phyloP scores from a whole-genome alignment of 257 asterid species.

The Ocimum tenuiflorum region DNA sequence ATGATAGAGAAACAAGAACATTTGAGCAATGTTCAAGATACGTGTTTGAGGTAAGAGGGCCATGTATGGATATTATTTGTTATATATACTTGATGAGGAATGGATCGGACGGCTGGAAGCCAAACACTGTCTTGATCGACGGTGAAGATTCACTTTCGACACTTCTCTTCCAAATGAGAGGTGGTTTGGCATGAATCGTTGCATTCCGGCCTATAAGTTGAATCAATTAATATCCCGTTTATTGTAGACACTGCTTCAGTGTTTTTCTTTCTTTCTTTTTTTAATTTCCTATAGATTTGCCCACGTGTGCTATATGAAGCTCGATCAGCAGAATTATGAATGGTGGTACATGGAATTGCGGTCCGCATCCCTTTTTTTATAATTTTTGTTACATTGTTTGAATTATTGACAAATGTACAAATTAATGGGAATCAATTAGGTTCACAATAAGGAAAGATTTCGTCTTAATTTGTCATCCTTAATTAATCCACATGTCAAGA shows the following conservation, averaged over 20 bases:
- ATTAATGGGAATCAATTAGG: too few relatives aligned
- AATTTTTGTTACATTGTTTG: too few relatives aligned
- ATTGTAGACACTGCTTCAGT: not conserved
- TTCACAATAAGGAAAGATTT: too few relatives aligned
- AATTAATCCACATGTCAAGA: too few relatives aligned
- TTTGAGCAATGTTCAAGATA: constrained; percentile 41
- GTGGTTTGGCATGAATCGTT: constrained; percentile 32
- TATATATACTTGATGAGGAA: constrained; percentile 28
- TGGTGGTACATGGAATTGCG: too few relatives aligned
- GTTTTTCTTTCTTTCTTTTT: not conserved
- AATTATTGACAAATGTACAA: too few relatives aligned
- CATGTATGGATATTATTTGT: constrained; percentile 28
- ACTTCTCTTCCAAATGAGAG: constrained; percentile 27
- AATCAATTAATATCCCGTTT: not conserved
- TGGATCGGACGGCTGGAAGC: constrained; percentile 49
- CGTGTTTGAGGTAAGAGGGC: constrained; percentile 29
- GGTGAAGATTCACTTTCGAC: constrained; percentile 21
- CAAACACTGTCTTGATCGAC: constrained; percentile 18
- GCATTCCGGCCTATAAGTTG: constrained; percentile 6
- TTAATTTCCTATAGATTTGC: too few relatives aligned
- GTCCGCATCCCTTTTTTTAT: too few relatives aligned
- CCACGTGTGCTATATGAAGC: too few relatives aligned
- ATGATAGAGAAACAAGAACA: constrained; percentile 14
- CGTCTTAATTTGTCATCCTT: too few relatives aligned
- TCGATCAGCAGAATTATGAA: too few relatives aligned